Conservation (phyloP, 768 basidiomycete genomes). For the Lactarius evosmus region DNA sequence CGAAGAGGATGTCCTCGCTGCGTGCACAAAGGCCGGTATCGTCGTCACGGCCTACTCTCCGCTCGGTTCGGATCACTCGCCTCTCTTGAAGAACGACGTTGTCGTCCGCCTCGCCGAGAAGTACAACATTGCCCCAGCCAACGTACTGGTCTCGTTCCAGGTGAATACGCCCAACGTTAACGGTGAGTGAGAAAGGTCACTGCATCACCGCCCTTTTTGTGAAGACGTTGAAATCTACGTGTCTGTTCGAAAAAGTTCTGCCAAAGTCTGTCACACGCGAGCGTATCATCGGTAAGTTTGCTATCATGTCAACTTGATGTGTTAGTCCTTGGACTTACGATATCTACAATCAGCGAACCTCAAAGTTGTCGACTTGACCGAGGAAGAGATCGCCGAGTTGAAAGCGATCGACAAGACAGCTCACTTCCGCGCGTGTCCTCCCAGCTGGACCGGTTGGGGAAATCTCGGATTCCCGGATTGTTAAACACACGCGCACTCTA, state of each 20-base stretch:
- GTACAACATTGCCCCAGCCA: slow-evolving; percentile 57
- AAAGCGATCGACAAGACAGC: slow-evolving; percentile 55
- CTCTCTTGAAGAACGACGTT: slow-evolving; percentile 57
- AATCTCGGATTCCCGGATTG: slow-evolving; percentile 56
- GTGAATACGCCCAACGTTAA: slow-evolving; percentile 60
- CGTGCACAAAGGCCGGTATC: slow-evolving; percentile 62
- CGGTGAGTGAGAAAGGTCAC: slow-evolving; percentile 36
- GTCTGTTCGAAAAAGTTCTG: slow-evolving; percentile 45
- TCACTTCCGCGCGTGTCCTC: slow-evolving; percentile 64
- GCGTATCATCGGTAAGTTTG: slow-evolving; percentile 52
- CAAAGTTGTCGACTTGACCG: slow-evolving; percentile 56
- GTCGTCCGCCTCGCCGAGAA: slow-evolving; percentile 62
- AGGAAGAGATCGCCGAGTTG: slow-evolving; percentile 58
- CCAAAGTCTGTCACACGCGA: slow-evolving; percentile 73
- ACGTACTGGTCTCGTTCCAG: slow-evolving; percentile 68
- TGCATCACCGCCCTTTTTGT: slow-evolving; percentile 25
- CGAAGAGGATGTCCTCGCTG: slow-evolving; percentile 62
- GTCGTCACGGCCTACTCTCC: slow-evolving; percentile 76
- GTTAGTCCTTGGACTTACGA: background rate
- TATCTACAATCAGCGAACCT: slow-evolving; percentile 45
- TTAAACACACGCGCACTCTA: background rate
- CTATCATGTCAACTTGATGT: background rate
- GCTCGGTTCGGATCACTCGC: slow-evolving; percentile 68
- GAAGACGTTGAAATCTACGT: slow-evolving; percentile 5
- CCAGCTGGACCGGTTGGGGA: slow-evolving; percentile 63